phyloP scores from a whole-genome alignment of 495 filamentous ascomycete species.

The Penicillium canescens region DNA sequence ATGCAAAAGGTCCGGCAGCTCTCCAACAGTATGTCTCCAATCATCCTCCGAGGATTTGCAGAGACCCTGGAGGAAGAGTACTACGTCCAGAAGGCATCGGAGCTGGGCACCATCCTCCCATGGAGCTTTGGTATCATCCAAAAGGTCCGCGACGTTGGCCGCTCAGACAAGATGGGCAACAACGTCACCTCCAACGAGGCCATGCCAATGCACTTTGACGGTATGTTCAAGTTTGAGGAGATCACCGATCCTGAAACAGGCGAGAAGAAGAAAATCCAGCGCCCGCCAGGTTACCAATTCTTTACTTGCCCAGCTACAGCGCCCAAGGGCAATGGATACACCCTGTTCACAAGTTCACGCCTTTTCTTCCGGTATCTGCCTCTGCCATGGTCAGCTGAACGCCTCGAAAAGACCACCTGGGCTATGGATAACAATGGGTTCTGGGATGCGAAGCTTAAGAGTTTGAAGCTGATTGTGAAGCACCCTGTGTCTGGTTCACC shows the following conservation, averaged over 20 bases:
- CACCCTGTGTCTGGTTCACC: conserved; percentile 44
- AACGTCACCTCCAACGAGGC: conserved; percentile 52
- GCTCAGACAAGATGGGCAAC: conserved; percentile 34
- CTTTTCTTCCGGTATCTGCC: conserved; percentile 53
- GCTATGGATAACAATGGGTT: conserved; percentile 39
- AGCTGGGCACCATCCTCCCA: conserved; percentile 43
- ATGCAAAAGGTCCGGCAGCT: conserved; percentile 50
- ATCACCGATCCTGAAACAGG: conserved; percentile 28
- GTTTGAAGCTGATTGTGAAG: conserved; percentile 48
- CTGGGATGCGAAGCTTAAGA: conserved; percentile 37
- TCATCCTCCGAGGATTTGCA: conserved; percentile 53
- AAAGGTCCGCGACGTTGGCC: conserved; percentile 47
- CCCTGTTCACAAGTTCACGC: conserved; percentile 52
- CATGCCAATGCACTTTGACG: conserved; percentile 60
- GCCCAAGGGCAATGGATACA: conserved; percentile 49
- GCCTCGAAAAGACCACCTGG: conserved; percentile 43
- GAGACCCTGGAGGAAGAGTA: conserved; percentile 42
- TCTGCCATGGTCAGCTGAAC: conserved; percentile 32
- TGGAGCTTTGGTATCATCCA: conserved; percentile 54
- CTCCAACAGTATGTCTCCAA: conserved; percentile 49
- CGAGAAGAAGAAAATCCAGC: conserved; percentile 23
- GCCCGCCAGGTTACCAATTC: conserved; percentile 47
- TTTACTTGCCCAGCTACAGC: conserved; percentile 51
- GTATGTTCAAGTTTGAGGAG: conserved; percentile 51
- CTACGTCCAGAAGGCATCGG: conserved; percentile 43